Evolutionary conservation across 176 grass and related monocot genomes (phyloP).

Genomic region (Zea luxurians): DNA sequence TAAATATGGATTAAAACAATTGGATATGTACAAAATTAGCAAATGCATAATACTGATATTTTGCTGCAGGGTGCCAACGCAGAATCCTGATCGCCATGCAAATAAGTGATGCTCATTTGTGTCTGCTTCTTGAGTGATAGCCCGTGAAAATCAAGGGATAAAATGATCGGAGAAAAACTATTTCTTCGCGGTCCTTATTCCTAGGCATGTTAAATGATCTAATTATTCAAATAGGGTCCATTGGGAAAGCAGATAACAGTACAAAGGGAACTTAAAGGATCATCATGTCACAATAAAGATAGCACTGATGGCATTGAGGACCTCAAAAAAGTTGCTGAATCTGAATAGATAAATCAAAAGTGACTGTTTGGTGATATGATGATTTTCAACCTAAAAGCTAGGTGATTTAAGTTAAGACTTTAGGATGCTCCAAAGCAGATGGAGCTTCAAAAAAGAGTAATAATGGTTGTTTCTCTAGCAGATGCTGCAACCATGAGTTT

Average conservation of each 20-base stretch:
- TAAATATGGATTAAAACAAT: neutral
- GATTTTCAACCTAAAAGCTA: constrained; percentile 1
- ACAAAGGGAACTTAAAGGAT: constrained; percentile 14
- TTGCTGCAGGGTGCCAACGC: neutral
- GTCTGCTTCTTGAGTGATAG: neutral
- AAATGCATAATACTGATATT: neutral
- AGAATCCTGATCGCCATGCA: neutral
- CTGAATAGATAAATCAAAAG: neutral
- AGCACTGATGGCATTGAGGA: neutral
- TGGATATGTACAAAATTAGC: neutral
- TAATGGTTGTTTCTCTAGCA: constrained; percentile 3
- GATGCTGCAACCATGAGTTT: neutral
- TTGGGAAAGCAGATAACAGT: constrained; percentile 1
- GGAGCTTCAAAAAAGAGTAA: neutral
- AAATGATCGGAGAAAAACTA: neutral
- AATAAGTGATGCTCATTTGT: neutral
- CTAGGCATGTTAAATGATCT: neutral
- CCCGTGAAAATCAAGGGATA: neutral
- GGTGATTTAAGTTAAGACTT: constrained; percentile 2
- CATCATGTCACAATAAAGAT: neutral
- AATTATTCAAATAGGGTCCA: neutral
- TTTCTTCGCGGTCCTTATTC: neutral
- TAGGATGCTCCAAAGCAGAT: neutral
- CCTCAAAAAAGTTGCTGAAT: neutral
- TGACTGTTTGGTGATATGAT: neutral